Percentiles rank a stretch among this genome's conserved stretches.
phyloP scores from a whole-genome alignment of 2,329 filamentous ascomycete species.

The Claviceps purpurea region DNA sequence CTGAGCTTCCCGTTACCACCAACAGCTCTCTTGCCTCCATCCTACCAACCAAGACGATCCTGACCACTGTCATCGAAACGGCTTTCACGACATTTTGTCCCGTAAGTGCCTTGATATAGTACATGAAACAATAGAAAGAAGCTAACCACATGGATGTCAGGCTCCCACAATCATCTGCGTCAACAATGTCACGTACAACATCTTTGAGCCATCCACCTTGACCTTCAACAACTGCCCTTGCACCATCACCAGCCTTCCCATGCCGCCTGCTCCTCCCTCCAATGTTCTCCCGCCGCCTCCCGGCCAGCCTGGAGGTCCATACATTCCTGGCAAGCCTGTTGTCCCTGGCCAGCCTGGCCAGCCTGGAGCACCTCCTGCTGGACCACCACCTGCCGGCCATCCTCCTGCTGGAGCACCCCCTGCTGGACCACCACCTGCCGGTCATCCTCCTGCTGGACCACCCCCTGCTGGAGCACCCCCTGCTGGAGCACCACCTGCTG shows the following conservation, averaged over 20 bases:
- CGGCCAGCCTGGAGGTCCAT: not conserved
- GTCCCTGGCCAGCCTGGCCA: not conserved
- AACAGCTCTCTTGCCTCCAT: not conserved
- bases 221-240: conserved; percentile 37
- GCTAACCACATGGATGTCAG: conserved; percentile 7
- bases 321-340: conserved; percentile 3
- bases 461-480: too few species aligned
- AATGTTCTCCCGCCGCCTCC: not conserved
- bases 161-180: conserved; percentile 22
- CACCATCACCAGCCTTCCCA: conserved; percentile 19
- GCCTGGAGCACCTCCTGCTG: too few species aligned
- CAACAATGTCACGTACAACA: conserved; percentile 30
- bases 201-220: conserved; percentile 26
- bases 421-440: too few species aligned
- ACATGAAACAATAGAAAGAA: not conserved
- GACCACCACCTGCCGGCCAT: too few species aligned
- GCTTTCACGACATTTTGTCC: conserved; percentile 31
- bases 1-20: not conserved
- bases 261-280: conserved; percentile 5
- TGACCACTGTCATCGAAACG: conserved; percentile 25
- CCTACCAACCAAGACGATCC: conserved; percentile 8
- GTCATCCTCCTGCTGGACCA: too few species aligned
- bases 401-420: not conserved
- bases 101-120: conserved; percentile 16
- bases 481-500: too few species aligned